phyloP scores from a whole-genome alignment of 768 basidiomycete genomes.

The Botryobasidium botryosum region DNA sequence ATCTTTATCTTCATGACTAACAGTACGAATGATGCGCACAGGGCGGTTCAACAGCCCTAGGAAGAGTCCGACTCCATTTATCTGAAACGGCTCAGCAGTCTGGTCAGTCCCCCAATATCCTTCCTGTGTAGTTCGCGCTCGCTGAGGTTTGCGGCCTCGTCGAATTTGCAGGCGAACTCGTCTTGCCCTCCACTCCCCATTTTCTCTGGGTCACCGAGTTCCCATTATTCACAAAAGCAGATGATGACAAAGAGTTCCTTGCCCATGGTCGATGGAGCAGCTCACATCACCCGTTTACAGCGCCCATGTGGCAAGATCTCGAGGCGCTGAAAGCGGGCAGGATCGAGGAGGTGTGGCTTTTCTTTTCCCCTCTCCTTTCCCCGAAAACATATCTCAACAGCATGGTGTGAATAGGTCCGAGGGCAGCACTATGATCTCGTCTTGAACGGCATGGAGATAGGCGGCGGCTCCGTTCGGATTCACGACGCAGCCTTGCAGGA shows the following conservation, averaged over 20 bases:
- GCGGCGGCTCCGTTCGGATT: slow-evolving; percentile 83
- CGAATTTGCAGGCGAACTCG: neutral
- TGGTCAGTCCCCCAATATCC: slow-evolving; percentile 26
- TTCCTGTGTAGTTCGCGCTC: neutral
- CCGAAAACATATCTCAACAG: neutral
- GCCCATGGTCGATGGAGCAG: slow-evolving; percentile 83
- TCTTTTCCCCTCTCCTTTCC: slow-evolving; percentile 5
- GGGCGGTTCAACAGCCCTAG: slow-evolving; percentile 78
- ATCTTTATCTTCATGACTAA: no score
- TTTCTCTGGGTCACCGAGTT: slow-evolving; percentile 96
- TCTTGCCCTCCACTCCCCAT: slow-evolving; percentile 36
- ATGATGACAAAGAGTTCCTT: slow-evolving; percentile 73
- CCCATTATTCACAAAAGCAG: slow-evolving; percentile 75
- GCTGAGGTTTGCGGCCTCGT: neutral
- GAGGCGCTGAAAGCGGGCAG: slow-evolving; percentile 54
- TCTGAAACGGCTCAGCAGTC: slow-evolving; percentile 46
- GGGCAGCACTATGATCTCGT: slow-evolving; percentile 97
- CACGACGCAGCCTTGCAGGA: slow-evolving; percentile 83
- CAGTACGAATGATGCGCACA: no score
- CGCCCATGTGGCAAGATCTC: slow-evolving; percentile 84
- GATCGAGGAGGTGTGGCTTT: slow-evolving; percentile 28
- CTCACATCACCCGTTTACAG: slow-evolving; percentile 92
- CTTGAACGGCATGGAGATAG: slow-evolving; percentile 83
- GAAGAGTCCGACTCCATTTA: slow-evolving; percentile 44
- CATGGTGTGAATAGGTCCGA: slow-evolving; percentile 40